Base-by-base conservation (phyloP, 805 yeast species). In the Cyberlindnera misumaiensis region DNA sequence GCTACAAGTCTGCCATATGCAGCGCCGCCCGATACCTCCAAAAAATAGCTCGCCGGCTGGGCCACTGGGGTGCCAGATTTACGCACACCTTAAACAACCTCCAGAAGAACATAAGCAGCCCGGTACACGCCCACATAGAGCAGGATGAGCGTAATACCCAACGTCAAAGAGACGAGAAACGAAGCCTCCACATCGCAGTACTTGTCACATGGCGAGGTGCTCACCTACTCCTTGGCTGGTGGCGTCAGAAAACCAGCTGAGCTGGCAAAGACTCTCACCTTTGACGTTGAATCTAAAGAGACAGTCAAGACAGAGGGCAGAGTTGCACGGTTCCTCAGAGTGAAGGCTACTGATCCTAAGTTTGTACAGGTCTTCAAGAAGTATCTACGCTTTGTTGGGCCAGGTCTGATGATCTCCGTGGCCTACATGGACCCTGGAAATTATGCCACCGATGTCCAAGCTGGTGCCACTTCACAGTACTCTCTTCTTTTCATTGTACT, bases 351-450 rank as follows among this genome's bases (percentile, higher is more conserved):
- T 1, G 59, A 55, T 28, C n/a, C 38, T 9, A 35, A 35, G 3
- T 11, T 40, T 1, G 41, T 46, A 13, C 42, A 49, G 37, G 56
- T 60, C 3, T 36, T 75, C 18, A 55, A 60, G 42, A 84, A 83
- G 59, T 77, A 83, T 49, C 56, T 73, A 36, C 68, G 71, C 35
- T 88, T 88, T 56, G 66, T 87, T 14, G 96, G 96, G 0, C 96
- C 96, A 0, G 96, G 96, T 0, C 68, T 88, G 30, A 72, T 87
- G 76, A 87, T 88, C 17, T 73, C 88, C 24, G 95, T 89, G 38
- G 93, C 95, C 2, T 89, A 88, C 54, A 83, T 88, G 70, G 97
- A 88, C 56, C 96, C 96, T 2, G 97, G 97, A 31, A 88, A 88
- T 60, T 88, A 86, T 61, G 77, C 94, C 32, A 84, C 96, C 0